Base-by-base conservation (phyloP, 2,329 filamentous ascomycete genomes). In the Ascochyta koolunga region DNA sequence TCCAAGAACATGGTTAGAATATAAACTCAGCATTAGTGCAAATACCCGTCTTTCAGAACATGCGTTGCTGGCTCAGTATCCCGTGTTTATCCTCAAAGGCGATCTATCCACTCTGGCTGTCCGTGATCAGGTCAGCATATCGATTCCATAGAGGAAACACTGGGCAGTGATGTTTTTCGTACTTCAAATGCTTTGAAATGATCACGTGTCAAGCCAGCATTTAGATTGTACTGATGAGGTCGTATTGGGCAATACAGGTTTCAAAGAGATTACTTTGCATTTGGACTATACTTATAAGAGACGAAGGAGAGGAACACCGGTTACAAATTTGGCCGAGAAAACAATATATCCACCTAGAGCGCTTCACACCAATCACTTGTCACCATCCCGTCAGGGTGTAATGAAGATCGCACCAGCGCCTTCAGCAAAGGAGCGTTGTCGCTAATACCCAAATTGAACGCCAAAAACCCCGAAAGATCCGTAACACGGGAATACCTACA, bases 211-310 rank as follows among this genome's bases (percentile, higher is more conserved):
- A 27, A 10, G 25, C 3, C 25, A 27, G 9, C 25, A 27, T 27
- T 11, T 9, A 13, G 4, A 10, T 29, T 29, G 27, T 15, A 29
- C 27, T 29, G 27, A 29, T 13, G 27, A 29, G 11, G 3, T 29
- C 27, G 11, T 29, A 33, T 22, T 10, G 7, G 11, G 35, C 35
- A 37, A 37, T 10, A 5, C 35, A 22, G 4, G 5, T 47, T n/a
- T 18, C n/a, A 53, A 54, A 41, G 19, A 42, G 33, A 54, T 50
- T 31, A 50, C 18, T n/a, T 31, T 62, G 56, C 52, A 64, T 66
- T 68, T 40, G 61, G 27, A 66, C 60, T 67, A 61, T 33, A 39
- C 51, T 50, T 64, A 64, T 59, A 36, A 48, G 49, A 57, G 41
- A 56, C 24, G 42, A 47, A 58, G 44, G 53, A 54, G 56, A 50